Percentiles rank a stretch among this genome's conserved stretches.
Evolutionary conservation across 2,329 filamentous ascomycete species (phyloP).

Genomic region (Dactylellina cionopaga): DNA sequence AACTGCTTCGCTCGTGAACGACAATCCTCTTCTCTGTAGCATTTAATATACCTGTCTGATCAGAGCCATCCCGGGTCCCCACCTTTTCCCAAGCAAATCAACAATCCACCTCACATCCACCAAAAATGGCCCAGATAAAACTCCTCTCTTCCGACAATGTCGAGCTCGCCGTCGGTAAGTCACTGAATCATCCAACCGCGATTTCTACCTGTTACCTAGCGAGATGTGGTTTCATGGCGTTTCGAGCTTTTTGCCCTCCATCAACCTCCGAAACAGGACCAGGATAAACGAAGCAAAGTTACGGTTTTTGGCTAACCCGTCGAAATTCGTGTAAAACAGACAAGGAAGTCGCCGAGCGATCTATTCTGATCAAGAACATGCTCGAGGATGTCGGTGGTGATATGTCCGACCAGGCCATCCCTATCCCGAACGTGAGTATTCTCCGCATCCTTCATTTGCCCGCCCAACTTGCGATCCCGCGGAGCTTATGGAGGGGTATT

Average conservation of each 20-base stretch:
- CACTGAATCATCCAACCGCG: neutral
- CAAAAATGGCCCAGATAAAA: slow-evolving; percentile 60
- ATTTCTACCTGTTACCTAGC: neutral
- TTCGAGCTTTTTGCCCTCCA: too few species aligned
- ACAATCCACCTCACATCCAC: neutral
- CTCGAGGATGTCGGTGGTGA: slow-evolving; percentile 85
- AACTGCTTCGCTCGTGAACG: too few species aligned
- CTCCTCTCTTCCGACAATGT: slow-evolving; percentile 66
- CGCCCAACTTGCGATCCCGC: too few species aligned
- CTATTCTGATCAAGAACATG: slow-evolving; percentile 97
- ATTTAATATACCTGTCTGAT: slow-evolving; percentile 6
- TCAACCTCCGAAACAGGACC: slow-evolving; percentile 12
- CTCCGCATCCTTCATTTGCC: slow-evolving; percentile 2
- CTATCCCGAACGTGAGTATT: slow-evolving; percentile 78
- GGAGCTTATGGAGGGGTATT: slow-evolving; percentile 57
- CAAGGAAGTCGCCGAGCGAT: slow-evolving; percentile 86
- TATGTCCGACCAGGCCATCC: slow-evolving; percentile 73
- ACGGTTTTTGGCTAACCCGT: slow-evolving; percentile 15
- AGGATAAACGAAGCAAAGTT: neutral
- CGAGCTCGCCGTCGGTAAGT: slow-evolving; percentile 66
- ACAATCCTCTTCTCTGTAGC: too few species aligned
- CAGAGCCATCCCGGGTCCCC: neutral
- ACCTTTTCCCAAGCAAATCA: neutral
- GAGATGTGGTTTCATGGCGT: slow-evolving; percentile 48
- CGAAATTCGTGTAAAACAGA: slow-evolving; percentile 66